These are phyloP conservation scores for Trichosporon ovoides DNA, from an alignment of 1,284 basidiomycete species.

Conservation along the genomic window DNA sequence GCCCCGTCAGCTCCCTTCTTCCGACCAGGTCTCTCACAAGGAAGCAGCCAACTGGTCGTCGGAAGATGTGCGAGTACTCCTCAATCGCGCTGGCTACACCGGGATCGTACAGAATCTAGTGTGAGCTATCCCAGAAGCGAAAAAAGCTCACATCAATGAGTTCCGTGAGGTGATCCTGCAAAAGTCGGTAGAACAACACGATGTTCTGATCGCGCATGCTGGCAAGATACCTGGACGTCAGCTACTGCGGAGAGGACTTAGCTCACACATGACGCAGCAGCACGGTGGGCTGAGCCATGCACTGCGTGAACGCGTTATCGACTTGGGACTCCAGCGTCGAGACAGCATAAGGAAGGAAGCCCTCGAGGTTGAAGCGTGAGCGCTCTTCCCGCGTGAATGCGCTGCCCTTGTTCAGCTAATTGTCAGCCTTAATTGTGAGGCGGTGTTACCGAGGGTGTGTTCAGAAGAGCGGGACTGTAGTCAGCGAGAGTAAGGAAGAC, in stretches of 20 bases:
- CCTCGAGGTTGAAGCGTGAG: constrained; percentile 61
- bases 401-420: constrained; percentile 54
- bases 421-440: background rate
- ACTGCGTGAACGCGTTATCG: constrained; percentile 59
- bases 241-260: constrained; percentile 8
- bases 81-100: constrained; percentile 54
- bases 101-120: constrained; percentile 61
- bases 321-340: constrained; percentile 74
- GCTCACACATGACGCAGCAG: too few relatives aligned
- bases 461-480: too few relatives aligned
- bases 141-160: constrained; percentile 49
- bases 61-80: constrained; percentile 76
- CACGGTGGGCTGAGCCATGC: too few relatives aligned
- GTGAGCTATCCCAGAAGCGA: too few relatives aligned
- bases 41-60: constrained; percentile 53
- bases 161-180: constrained; percentile 64
- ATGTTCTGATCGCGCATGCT: constrained; percentile 55
- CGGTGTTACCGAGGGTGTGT: constrained; percentile 33
- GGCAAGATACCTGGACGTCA: background rate
- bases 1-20: constrained; percentile 16
- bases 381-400: constrained; percentile 69
- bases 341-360: constrained; percentile 67
- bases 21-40: background rate
- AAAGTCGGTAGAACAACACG: constrained; percentile 68
- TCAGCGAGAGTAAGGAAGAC: too few relatives aligned